Evolutionary conservation across 495 filamentous ascomycete species (phyloP), one percentile per base, ranked within the genome.

Genomic region (Glonium stellatum): DNA sequence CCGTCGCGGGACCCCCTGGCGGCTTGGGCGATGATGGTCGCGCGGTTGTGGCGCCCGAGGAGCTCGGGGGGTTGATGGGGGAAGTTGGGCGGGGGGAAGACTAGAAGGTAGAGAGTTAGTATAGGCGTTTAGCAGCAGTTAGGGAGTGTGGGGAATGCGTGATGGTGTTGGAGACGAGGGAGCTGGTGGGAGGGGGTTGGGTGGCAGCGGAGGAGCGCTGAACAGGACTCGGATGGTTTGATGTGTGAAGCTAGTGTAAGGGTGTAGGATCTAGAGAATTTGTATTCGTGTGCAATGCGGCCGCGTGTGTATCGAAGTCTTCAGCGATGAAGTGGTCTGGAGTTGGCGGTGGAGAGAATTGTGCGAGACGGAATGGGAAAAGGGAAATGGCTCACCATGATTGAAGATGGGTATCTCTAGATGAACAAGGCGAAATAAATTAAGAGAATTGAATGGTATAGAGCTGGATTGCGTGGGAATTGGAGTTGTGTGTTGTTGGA

Each of bases 1-100:
- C 92, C 66, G 92, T 92, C 73, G 92, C 90, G 57, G 93, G 89
- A 66, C 93, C 93, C 58, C 93, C 93, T n/a, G 93, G 93, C 53
- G 88, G 84, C 62, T 88, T 82, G 41, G 93, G 93, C 52, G 92
- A 96, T 34, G 88, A 84, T 41, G 88, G 85, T 59, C 92, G 88
- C 65, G 79, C 83, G 67, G 82, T 82, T 67, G 83, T 83, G 57
- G 82, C 78, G 71, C 82, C 86, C 58, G 84, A 79, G 41, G 84
- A 79, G 42, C 71, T 76, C 72, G 58, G 55, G 42, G 57, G 59
- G 41, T 58, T 58, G 36, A 54, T 36, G 55, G 88, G 88, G 61
- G 87, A 87, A 48, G 78, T 77, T 53, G 89, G 75, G 64, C 86
- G 84, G 64, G 90, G 88, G 60, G 90, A 90, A 73, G 88, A 89